Base-by-base conservation (phyloP, 129 eudicot genomes). In the Chrysanthemum lavandulifolium region DNA sequence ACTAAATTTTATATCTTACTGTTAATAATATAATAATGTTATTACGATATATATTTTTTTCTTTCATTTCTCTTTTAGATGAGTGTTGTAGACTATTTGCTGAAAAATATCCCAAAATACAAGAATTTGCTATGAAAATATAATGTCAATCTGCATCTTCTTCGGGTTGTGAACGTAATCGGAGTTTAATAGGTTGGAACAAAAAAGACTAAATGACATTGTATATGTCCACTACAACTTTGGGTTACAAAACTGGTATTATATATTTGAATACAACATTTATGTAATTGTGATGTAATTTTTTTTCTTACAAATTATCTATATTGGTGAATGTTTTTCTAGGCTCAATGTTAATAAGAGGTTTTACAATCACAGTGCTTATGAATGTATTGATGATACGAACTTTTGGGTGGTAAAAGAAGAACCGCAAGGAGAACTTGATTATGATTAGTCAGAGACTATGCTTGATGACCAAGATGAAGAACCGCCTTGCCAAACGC, bases 161-260 rank as follows among this genome's bases (percentile, higher is more conserved):
- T 15, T 56, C 7, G 21, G 27, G 61, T 1, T 56, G 61, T 16
- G 23, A 56, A 16, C 23, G 23, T 56, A 29, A 29, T 16, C 16
- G 61, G 61, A 56, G 11, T 56, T 25, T 60, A 60, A 25, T 55
- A 55, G 2, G 61, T 55, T 55, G 61, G 61, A 55, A 15, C 61
- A 55, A 15, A 19, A 55, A 55, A n/a, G 61, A 15, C 18, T 55
- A 55, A 16, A 55, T 55, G 61, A 55, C 10, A 23, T 50, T 50
- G n/a, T 50, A 50, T 50, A 10, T 50, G 55, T 50, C 10, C n/a
- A 50, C 14, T 11, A 50, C 8, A 55, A 55, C 61, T 55, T 55
- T 12, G 6, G 27, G 6, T 16, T 55, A 15, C 61, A 55, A 55
- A 4, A 55, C 6, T 15, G 12, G 12, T 55, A 55, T 2, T 2